Evolutionary conservation across 495 filamentous ascomycete genomes (phyloP).

Genomic region (Sordaria brevicollis): DNA sequence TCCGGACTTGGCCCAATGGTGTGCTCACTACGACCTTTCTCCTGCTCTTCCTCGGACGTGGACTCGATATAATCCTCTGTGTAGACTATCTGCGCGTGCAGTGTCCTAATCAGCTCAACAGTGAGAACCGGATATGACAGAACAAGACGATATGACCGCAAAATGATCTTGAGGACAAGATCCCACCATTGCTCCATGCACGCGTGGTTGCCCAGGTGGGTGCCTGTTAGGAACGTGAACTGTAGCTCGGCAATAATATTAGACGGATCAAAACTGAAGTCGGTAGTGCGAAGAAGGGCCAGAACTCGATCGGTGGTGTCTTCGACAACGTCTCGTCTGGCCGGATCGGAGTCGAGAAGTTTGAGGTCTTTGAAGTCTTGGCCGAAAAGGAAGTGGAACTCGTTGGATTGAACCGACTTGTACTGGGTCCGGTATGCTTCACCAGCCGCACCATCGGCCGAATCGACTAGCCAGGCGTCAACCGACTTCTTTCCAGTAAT

Average conservation of each 20-base stretch:
- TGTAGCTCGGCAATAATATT: slow-evolving; percentile 80
- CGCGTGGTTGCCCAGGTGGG: slow-evolving; percentile 73
- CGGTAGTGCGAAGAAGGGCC: slow-evolving; percentile 7
- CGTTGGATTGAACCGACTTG: not conserved
- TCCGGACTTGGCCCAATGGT: slow-evolving; percentile 6
- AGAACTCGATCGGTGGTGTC: slow-evolving; percentile 25
- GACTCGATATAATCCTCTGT: slow-evolving; percentile 52
- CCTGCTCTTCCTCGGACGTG: slow-evolving; percentile 18
- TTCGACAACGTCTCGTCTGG: slow-evolving; percentile 18
- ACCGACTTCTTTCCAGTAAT: slow-evolving; percentile 32
- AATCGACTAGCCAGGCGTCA: slow-evolving; percentile 43
- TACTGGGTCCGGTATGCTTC: slow-evolving; percentile 19
- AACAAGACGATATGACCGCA: slow-evolving; percentile 57
- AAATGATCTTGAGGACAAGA: slow-evolving; percentile 51
- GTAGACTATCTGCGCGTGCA: slow-evolving; percentile 63
- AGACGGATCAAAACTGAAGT: slow-evolving; percentile 10
- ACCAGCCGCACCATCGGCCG: slow-evolving; percentile 26
- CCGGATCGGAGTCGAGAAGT: slow-evolving; percentile 44
- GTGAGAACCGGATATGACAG: slow-evolving; percentile 48
- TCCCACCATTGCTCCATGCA: slow-evolving; percentile 87
- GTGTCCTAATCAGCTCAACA: slow-evolving; percentile 44
- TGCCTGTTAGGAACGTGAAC: slow-evolving; percentile 69
- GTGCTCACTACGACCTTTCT: not conserved
- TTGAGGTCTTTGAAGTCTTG: slow-evolving; percentile 56
- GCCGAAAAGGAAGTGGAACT: slow-evolving; percentile 44